These are phyloP conservation scores for Pyrus bretschneideri DNA, from an alignment of 306 rosid genomes.

Conservation along the genomic window DNA sequence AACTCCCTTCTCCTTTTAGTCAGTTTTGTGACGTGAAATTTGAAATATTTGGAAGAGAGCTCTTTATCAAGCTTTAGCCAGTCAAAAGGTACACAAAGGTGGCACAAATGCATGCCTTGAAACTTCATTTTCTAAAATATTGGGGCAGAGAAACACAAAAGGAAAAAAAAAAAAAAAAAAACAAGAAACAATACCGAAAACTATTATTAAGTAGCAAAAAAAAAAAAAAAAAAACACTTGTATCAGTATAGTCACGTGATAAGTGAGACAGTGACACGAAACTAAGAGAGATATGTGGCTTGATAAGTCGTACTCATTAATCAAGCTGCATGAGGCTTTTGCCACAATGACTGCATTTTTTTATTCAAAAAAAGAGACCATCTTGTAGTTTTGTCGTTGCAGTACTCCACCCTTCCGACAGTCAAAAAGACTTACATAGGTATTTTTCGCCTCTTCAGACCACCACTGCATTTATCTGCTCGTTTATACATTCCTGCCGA, in stretches of 20 bases:
- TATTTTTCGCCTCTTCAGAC: no score
- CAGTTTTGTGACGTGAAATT: background rate
- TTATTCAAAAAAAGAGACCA: no score
- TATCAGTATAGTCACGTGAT: no score
- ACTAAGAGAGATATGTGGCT: no score
- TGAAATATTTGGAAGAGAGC: background rate
- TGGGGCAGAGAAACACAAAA: background rate
- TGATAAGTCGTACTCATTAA: background rate
- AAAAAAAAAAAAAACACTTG: no score
- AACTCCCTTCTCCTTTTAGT: background rate
- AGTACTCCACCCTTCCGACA: no score
- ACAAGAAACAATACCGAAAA: background rate
- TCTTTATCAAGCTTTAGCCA: background rate
- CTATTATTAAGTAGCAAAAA: background rate
- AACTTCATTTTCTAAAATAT: background rate
- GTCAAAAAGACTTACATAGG: rapidly evolving
- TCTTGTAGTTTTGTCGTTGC: no score
- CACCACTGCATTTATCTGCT: background rate
- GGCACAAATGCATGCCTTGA: background rate
- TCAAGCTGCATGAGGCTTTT: no score
- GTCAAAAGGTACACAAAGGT: background rate
- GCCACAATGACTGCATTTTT: background rate
- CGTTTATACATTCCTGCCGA: background rate
- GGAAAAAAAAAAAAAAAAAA: background rate
- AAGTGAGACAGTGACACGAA: background rate